phyloP scores from a whole-genome alignment of 805 yeast genomes.

The Schizosaccharomyces lindneri region DNA sequence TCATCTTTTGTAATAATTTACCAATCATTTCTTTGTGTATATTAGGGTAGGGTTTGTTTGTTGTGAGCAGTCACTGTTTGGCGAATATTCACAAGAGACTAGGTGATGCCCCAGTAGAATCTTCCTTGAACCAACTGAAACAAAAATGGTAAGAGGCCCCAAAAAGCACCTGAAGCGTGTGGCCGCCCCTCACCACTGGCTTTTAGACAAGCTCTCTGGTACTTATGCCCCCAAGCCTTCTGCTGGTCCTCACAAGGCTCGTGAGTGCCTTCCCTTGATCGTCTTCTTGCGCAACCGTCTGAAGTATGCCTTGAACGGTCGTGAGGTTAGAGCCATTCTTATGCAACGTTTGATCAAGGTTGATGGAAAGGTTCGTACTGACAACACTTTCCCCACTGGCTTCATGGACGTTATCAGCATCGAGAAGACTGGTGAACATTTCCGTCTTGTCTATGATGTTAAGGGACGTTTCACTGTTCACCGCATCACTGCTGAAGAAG shows the following conservation, averaged over 20 bases:
- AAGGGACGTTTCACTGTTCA: constrained; percentile 98
- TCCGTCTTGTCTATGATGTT: constrained; percentile 94
- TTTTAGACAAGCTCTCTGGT: constrained; percentile 99
- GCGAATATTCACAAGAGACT: background rate
- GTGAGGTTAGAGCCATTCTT: constrained; percentile 93
- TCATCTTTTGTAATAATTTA: too few species aligned
- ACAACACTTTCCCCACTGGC: constrained; percentile 96
- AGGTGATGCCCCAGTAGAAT: background rate
- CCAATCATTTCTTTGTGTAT: too few species aligned
- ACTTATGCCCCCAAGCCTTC: constrained; percentile 99
- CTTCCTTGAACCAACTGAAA: background rate
- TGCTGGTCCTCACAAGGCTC: constrained; percentile 97
- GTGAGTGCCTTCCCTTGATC: constrained; percentile 92
- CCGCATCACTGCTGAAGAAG: constrained; percentile 98
- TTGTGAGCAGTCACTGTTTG: background rate
- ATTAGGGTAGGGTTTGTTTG: background rate
- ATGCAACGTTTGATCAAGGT: constrained; percentile 97
- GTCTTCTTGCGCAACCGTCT: constrained; percentile 95
- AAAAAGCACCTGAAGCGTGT: constrained; percentile 98
- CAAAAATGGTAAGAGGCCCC: constrained; percentile 23
- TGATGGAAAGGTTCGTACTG: constrained; percentile 98
- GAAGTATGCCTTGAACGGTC: constrained; percentile 96
- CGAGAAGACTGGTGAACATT: constrained; percentile 97
- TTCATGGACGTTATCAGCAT: constrained; percentile 96
- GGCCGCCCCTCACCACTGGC: constrained; percentile 99